phyloP scores from a whole-genome alignment of 139 green algal species.

The Monoraphidium neglectum region DNA sequence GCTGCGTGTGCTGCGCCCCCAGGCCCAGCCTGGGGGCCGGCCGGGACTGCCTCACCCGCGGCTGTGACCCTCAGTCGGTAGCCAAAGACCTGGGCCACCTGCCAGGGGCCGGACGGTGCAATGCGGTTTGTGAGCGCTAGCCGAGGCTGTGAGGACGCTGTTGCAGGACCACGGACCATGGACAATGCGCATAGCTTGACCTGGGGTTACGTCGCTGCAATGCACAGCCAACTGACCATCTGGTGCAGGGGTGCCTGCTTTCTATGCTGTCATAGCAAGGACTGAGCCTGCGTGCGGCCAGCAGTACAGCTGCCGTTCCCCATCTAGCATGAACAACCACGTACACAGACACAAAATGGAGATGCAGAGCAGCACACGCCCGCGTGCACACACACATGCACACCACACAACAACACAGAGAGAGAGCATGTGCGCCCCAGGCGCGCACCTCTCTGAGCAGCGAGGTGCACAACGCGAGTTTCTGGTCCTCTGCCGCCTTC shows the following conservation, averaged over 20 bases:
- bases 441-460: conserved; percentile 35
- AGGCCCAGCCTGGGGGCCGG: too few species aligned
- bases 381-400: neutral
- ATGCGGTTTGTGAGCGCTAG: too few species aligned
- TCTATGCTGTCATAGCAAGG: too few species aligned
- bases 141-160: too few species aligned
- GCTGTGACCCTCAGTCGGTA: conserved; percentile 2
- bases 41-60: conserved; percentile 7
- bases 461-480: conserved; percentile 33
- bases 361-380: neutral
- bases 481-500: conserved; percentile 33
- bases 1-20: too few species aligned
- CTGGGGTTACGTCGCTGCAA: too few species aligned
- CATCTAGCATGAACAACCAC: neutral
- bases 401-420: neutral
- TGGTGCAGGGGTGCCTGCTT: neutral
- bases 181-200: too few species aligned
- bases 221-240: neutral
- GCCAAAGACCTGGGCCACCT: conserved; percentile 35
- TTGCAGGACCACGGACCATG: too few species aligned
- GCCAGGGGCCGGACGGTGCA: neutral
- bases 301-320: neutral
- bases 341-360: neutral
- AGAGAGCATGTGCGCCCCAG: neutral
- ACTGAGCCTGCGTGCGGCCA: neutral